A percentile compares a stretch with the other conserved stretches of the same genome.
These are phyloP conservation scores for Cercospora sesami DNA, from an alignment of 2,329 filamentous ascomycete genomes.

Conservation along the genomic window DNA sequence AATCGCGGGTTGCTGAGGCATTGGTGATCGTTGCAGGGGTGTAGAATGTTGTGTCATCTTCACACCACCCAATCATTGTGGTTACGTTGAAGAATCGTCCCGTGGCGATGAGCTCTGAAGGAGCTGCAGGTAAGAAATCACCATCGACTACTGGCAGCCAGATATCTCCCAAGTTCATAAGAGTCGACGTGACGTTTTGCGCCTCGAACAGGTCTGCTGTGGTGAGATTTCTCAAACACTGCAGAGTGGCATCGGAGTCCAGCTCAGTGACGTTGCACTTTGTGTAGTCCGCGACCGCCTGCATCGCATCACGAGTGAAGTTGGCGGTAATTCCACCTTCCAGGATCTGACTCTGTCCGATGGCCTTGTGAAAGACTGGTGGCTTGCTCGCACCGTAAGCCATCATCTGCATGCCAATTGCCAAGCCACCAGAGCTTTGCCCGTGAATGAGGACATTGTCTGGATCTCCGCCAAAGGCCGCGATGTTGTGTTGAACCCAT, in stretches of 20 bases:
- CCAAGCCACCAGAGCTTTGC: slow-evolving; percentile 40
- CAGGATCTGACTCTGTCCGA: slow-evolving; percentile 52
- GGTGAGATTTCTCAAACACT: slow-evolving; percentile 50
- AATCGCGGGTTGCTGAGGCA: slow-evolving; percentile 38
- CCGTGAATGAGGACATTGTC: slow-evolving; percentile 44
- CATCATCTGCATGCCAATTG: slow-evolving; percentile 47
- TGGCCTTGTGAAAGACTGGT: slow-evolving; percentile 49
- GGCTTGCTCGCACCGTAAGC: slow-evolving; percentile 50
- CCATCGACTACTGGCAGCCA: slow-evolving; percentile 54
- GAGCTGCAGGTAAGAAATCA: slow-evolving; percentile 48
- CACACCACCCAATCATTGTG: slow-evolving; percentile 46
- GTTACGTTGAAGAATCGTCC: slow-evolving; percentile 45
- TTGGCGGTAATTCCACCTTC: slow-evolving; percentile 52
- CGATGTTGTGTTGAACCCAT: slow-evolving; percentile 63
- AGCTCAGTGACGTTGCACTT: slow-evolving; percentile 46
- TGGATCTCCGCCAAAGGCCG: slow-evolving; percentile 60
- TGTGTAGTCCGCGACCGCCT: slow-evolving; percentile 44
- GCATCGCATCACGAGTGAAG: slow-evolving; percentile 52
- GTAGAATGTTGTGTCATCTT: slow-evolving; percentile 46
- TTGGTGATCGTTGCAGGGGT: slow-evolving; percentile 40
- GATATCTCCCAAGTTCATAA: slow-evolving; percentile 49
- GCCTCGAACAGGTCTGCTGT: slow-evolving; percentile 48
- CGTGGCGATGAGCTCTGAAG: slow-evolving; percentile 43
- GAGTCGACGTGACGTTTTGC: slow-evolving; percentile 48
- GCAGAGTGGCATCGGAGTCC: slow-evolving; percentile 48